Conservation (phyloP, 176 grass and related monocot genomes). For the Rhynchospora tenuis region DNA sequence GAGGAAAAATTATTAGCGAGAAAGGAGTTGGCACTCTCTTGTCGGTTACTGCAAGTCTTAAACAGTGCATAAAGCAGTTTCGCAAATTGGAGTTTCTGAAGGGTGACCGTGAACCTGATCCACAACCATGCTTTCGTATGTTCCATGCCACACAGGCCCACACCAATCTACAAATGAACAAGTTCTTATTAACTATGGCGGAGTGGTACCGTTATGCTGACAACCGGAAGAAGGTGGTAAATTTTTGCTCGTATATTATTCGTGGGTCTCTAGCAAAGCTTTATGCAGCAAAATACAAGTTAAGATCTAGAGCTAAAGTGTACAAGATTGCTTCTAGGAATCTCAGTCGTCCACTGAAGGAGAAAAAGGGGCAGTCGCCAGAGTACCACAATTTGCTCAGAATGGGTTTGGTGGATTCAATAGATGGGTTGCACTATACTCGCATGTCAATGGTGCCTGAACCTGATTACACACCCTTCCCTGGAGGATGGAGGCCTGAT, state of each 20-base stretch:
- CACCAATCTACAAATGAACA: slow-evolving; percentile 96
- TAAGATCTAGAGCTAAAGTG: slow-evolving; percentile 93
- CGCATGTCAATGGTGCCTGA: slow-evolving; percentile 97
- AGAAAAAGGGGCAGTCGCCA: slow-evolving; percentile 91
- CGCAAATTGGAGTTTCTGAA: slow-evolving; percentile 86
- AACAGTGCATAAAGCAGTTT: slow-evolving; percentile 92
- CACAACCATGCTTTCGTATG: slow-evolving; percentile 95
- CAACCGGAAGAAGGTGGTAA: slow-evolving; percentile 95
- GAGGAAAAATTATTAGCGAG: slow-evolving; percentile 98
- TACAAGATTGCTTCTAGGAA: slow-evolving; percentile 98
- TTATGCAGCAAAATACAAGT: slow-evolving; percentile 96
- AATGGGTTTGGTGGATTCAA: slow-evolving; percentile 86
- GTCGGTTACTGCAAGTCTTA: slow-evolving; percentile 85
- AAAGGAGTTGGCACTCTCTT: slow-evolving; percentile 94
- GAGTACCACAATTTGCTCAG: slow-evolving; percentile 93
- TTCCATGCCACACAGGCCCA: slow-evolving; percentile 97
- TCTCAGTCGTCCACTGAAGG: slow-evolving; percentile 89
- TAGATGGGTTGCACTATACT: slow-evolving; percentile 93
- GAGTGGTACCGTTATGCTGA: slow-evolving; percentile 96
- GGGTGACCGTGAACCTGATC: slow-evolving; percentile 90
- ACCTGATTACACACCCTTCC: slow-evolving; percentile 75
- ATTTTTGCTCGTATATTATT: slow-evolving; percentile 94
- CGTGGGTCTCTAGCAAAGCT: slow-evolving; percentile 86
- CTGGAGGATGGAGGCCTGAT: slow-evolving; percentile 64
- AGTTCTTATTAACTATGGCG: slow-evolving; percentile 72